Evolutionary conservation across 2,329 filamentous ascomycete species (phyloP), one percentile per base, ranked within the genome.

Genomic region (Ophidiomyces ophidiicola): DNA sequence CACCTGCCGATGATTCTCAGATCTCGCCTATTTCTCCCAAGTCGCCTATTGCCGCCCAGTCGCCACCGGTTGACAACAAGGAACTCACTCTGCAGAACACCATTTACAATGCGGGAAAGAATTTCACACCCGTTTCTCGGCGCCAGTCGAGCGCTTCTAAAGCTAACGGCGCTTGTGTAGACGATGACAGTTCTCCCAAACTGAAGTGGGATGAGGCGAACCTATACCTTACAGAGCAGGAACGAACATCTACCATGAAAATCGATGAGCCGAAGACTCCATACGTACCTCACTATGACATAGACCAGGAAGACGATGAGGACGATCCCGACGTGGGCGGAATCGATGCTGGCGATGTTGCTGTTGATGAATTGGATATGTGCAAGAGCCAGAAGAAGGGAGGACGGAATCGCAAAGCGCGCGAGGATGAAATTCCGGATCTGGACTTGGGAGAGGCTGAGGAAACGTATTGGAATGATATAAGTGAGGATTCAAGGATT

Each of bases 151-250:
- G 61, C 44, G 63, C 60, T 43, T 63, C 63, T 45, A 62, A 51
- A 43, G 45, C 48, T 34, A 66, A 67, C 41, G 61, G 68, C 45
- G 58, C 60, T 56, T 60, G 66, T 32, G 67, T 72, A 29, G 59
- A 68, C 12, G 72, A 76, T 36, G 71, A 76, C 34, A 70, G 69
- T 42, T 78, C 74, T 43, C 80, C 82, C 46, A 79, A 86, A 46
- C 71, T 98, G 50, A 94, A 94, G 66, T 98, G 90, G 90, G 90
- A 98, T 61, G 90, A 98, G 67, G 90, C 84, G 32, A 98, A 98
- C 57, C 73, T 98, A 21, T 98, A 94, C 64, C 73, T 98, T 38
- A 90, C 90, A 5, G 90, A 98, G 66, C 88, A 96, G 62, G 85
- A 96, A 63, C 87, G 83, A 62, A 85, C 79, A 44, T 80, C 82